These are phyloP conservation scores for Purpureocillium takamizusanense DNA, from an alignment of 2,329 filamentous ascomycete species.

Conservation along the genomic window DNA sequence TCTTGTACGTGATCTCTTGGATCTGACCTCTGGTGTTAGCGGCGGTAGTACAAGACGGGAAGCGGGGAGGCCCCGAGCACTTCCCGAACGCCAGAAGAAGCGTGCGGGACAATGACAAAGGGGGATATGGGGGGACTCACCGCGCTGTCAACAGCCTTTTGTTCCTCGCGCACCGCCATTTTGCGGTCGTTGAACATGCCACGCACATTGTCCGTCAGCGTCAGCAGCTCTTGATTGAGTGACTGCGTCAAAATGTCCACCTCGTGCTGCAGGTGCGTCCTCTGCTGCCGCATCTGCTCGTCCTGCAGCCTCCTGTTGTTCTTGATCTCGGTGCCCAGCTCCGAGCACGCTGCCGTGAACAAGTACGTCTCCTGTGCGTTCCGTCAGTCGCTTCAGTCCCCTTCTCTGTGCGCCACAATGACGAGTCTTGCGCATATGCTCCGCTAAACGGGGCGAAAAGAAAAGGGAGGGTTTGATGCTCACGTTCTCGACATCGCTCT, in stretches of 20 bases:
- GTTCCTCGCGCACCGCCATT: constrained; percentile 83
- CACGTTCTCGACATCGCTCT: constrained; percentile 82
- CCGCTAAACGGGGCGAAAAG: neutral
- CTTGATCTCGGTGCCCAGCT: constrained; percentile 78
- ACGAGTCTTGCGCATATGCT: too few relatives aligned
- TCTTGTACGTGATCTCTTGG: constrained; percentile 93
- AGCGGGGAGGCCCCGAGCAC: neutral
- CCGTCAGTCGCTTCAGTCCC: neutral
- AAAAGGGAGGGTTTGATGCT: constrained; percentile 3
- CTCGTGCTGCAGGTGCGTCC: constrained; percentile 84
- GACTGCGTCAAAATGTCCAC: constrained; percentile 86
- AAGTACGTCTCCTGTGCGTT: constrained; percentile 67
- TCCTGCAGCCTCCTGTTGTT: constrained; percentile 68
- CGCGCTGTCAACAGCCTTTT: constrained; percentile 73
- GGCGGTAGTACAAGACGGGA: neutral
- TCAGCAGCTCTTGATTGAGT: constrained; percentile 72
- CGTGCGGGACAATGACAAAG: too few relatives aligned
- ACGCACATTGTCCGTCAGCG: constrained; percentile 82
- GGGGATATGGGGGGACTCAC: too few relatives aligned
- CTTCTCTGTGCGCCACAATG: too few relatives aligned
- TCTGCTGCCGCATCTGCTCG: constrained; percentile 73
- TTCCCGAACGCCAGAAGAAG: too few relatives aligned
- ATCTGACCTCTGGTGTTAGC: constrained; percentile 41
- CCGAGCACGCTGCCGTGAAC: constrained; percentile 87
- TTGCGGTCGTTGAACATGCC: constrained; percentile 95